A percentile compares a stretch with the other conserved stretches of the same genome.
Evolutionary conservation across 306 rosid genomes (phyloP).

Genomic region (Casuarina equisetifolia): DNA sequence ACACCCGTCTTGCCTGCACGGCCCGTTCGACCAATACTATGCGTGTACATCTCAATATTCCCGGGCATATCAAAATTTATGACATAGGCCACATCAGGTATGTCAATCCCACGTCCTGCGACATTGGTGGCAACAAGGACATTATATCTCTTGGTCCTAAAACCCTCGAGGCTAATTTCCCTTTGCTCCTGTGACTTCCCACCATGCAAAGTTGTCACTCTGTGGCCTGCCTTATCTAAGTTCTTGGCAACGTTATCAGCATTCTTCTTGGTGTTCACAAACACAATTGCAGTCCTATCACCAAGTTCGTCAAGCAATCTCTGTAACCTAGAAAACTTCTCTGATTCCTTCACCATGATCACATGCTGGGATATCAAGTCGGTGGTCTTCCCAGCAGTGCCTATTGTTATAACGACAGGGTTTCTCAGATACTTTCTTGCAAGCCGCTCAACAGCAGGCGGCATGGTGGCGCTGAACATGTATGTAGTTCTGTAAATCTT

Average conservation of each 20-base stretch:
- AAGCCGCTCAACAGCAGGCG: conserved; percentile 86
- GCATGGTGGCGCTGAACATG: conserved; percentile 97
- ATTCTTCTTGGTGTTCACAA: conserved; percentile 58
- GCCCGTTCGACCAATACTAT: conserved; percentile 87
- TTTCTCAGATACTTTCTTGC: conserved; percentile 83
- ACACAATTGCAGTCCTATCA: conserved; percentile 58
- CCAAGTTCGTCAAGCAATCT: conserved; percentile 54
- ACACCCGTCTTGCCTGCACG: conserved; percentile 93
- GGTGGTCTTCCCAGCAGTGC: conserved; percentile 91
- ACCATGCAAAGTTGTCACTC: conserved; percentile 85
- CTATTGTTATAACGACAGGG: conserved; percentile 89
- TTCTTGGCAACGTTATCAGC: conserved; percentile 49
- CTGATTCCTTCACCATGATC: conserved; percentile 52
- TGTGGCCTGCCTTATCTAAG: conserved; percentile 58
- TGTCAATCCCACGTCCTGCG: conserved; percentile 96
- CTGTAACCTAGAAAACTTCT: conserved; percentile 42
- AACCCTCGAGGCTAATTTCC: conserved; percentile 87
- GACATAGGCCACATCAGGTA: conserved; percentile 92
- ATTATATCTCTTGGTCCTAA: conserved; percentile 81
- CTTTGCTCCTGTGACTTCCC: conserved; percentile 95
- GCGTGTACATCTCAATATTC: conserved; percentile 87
- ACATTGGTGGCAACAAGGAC: conserved; percentile 93
- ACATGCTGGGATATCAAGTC: conserved; percentile 83
- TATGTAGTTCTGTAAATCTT: conserved; percentile 86
- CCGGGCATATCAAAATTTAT: conserved; percentile 88